These are phyloP conservation scores for Vicia villosa DNA, from an alignment of 306 rosid species.

Conservation along the genomic window DNA sequence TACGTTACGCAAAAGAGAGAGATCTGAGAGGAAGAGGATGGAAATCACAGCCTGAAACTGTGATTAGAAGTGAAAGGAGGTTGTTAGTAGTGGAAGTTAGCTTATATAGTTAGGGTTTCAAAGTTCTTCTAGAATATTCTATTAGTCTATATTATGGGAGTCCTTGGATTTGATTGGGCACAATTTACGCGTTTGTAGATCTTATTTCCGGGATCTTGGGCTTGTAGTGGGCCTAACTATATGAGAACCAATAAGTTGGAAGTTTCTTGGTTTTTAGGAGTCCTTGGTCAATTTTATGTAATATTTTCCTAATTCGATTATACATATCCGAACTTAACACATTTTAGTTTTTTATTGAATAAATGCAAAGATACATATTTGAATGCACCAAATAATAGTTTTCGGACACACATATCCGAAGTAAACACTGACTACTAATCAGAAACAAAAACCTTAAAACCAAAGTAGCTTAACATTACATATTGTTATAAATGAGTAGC, in stretches of 20 bases:
- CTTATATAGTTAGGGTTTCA: slow-evolving; percentile 46
- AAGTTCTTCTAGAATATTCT: slow-evolving; percentile 58
- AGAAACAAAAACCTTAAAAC: too few relatives aligned
- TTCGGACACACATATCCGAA: too few relatives aligned
- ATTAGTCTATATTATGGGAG: neutral
- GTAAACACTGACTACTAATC: too few relatives aligned
- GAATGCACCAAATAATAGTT: too few relatives aligned
- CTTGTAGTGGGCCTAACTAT: neutral
- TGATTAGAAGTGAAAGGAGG: neutral
- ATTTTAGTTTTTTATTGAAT: too few relatives aligned
- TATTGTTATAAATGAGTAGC: too few relatives aligned
- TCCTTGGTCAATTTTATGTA: too few relatives aligned
- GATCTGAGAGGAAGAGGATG: neutral
- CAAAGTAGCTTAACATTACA: too few relatives aligned
- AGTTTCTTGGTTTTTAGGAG: too few relatives aligned
- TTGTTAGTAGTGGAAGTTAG: neutral
- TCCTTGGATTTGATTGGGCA: neutral
- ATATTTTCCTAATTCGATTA: too few relatives aligned
- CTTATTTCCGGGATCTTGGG: neutral
- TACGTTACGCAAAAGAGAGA: neutral
- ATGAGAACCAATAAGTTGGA: neutral
- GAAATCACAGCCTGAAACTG: neutral
- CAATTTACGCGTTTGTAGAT: slow-evolving; percentile 2
- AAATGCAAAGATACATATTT: too few relatives aligned
- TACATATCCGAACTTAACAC: too few relatives aligned